Conservation (phyloP, 371 early-diverging fungal genomes). For the Mortierella sp. region DNA sequence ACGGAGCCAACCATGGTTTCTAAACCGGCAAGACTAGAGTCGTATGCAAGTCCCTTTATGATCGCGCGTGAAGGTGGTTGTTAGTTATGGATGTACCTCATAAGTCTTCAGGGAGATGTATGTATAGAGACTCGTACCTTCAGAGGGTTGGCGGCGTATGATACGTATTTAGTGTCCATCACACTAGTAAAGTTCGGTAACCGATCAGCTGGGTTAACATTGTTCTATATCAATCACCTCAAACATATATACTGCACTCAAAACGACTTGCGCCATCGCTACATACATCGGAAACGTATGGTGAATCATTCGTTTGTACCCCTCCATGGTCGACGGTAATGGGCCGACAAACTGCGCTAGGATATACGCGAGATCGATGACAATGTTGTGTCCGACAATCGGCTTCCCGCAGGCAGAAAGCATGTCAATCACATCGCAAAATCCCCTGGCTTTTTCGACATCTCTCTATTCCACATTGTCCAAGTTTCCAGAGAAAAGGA, state of each 20-base stretch:
- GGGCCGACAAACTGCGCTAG: conserved; percentile 74
- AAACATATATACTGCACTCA: too few species aligned
- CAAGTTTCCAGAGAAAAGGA: too few species aligned
- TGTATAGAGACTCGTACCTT: conserved; percentile 41
- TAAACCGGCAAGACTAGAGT: conserved; percentile 32
- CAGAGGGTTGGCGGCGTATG: conserved; percentile 64
- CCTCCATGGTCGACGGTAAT: conserved; percentile 71
- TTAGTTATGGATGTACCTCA: too few species aligned
- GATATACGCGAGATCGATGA: conserved; percentile 82
- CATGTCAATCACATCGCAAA: conserved; percentile 81
- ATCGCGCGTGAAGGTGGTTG: neutral
- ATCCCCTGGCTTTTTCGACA: conserved; percentile 73
- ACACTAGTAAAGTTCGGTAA: conserved; percentile 47
- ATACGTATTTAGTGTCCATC: conserved; percentile 85
- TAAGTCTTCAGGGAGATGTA: too few species aligned
- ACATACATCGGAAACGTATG: conserved; percentile 55
- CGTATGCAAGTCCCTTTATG: conserved; percentile 23
- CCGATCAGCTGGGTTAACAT: neutral
- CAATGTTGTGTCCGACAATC: conserved; percentile 87
- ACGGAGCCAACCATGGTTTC: conserved; percentile 32
- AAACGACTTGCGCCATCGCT: too few species aligned
- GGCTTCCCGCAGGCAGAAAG: conserved; percentile 75
- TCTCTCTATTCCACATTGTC: conserved; percentile 64
- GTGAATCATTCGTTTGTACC: conserved; percentile 68
- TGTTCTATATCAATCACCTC: too few species aligned